Evolutionary conservation across 176 grass and related monocot genomes (phyloP), one percentile per base, ranked within the genome.

Genomic region (Cenchrus purpureus): DNA sequence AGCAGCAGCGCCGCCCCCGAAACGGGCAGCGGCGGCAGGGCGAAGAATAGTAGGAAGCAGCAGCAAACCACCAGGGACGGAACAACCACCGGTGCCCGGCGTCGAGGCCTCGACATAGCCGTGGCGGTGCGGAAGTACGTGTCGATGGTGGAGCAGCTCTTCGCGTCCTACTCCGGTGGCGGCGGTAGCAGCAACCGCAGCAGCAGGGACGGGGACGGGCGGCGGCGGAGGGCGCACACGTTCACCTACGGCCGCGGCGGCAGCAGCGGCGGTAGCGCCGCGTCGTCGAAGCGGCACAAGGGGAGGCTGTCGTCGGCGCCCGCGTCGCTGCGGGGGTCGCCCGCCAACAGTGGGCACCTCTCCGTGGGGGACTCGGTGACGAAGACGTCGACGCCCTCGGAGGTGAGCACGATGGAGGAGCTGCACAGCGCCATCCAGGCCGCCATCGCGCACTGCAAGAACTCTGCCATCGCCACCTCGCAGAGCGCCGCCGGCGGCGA

Each of bases 401-500:
- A 98, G 45, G 86, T 90, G 84, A 98, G 93, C 87, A 95, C 96
- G 7, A 98, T 95, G 96, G 91, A 98, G 74, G 96, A 98, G 80
- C 87, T 98, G 25, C 93, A 95, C 45, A 94, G 92, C 80, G 93
- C 96, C 20, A 94, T 98, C 74, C 89, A 95, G 82, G 93, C 96
- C 5, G 93, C 96, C 93, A 95, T 98, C 59, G 93, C 93, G 68
- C 96, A 98, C 87, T 95, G 96, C 83, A 98, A 98, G 86, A 94
- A 79, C 80, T 94, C 96, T 74, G 85, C 83, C 56, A 54, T 77
- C 53, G 73, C 37, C 37, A 40, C 37, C 37, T 40, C 37, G 37
- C 37, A 40, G 37, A 40, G 37, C 37, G 37, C 74, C 43, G 43
- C 15, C 58, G 58, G 32, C 79, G 1, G 5, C 76, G 59, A 42